Percentiles rank a stretch among this genome's conserved stretches.
Conservation (phyloP, 306 rosid species). For the Castanea crenata region DNA sequence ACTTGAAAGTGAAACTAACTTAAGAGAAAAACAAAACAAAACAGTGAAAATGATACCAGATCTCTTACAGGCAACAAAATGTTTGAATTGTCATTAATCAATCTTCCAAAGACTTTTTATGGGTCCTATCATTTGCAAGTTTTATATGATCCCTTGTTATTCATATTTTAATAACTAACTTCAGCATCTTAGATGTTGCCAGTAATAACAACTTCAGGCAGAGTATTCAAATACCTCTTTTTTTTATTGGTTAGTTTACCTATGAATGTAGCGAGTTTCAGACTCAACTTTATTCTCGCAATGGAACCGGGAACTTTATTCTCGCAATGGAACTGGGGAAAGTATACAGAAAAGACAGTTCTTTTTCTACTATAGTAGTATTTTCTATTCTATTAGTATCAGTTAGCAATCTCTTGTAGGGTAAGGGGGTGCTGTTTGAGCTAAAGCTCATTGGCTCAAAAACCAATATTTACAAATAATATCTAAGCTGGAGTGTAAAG, state of each 20-base stretch:
- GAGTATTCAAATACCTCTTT: not conserved
- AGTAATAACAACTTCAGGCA: not conserved
- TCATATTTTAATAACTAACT: not conserved
- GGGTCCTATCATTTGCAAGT: not conserved
- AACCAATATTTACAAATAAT: not conserved
- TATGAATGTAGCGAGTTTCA: too few species aligned
- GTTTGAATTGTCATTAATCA: not conserved
- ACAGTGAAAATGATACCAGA: not conserved
- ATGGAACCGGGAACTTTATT: too few species aligned
- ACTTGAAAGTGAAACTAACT: not conserved
- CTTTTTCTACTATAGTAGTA: too few species aligned
- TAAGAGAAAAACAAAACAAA: not conserved
- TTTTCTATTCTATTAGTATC: too few species aligned
- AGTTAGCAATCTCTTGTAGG: too few species aligned
- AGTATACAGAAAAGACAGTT: too few species aligned
- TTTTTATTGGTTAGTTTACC: too few species aligned
- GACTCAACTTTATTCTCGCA: too few species aligned
- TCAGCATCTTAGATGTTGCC: not conserved
- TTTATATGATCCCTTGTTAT: not conserved
- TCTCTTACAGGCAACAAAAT: not conserved
- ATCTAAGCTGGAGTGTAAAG: not conserved
- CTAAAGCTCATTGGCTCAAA: too few species aligned
- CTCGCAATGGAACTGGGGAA: too few species aligned
- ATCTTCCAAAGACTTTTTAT: not conserved
- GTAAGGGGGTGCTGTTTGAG: too few species aligned